A percentile compares a stretch with the other conserved stretches of the same genome.
These are phyloP conservation scores for Arthroderma sp. DNA, from an alignment of 2,329 filamentous ascomycete species.

Conservation along the genomic window DNA sequence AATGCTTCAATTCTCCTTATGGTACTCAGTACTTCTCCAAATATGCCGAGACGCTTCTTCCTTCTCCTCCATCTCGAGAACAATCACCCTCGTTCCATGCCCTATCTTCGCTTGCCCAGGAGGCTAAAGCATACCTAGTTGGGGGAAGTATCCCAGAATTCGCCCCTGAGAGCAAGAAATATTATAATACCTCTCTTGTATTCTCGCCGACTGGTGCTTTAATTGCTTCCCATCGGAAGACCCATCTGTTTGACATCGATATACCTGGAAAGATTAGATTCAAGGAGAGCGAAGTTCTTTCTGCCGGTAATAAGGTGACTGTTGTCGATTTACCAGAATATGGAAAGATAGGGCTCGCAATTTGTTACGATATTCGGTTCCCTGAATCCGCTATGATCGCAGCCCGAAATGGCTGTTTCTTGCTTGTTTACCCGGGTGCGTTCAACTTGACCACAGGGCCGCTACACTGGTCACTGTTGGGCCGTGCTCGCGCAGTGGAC, in stretches of 20 bases:
- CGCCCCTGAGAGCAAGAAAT: conserved; percentile 51
- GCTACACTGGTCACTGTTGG: conserved; percentile 80
- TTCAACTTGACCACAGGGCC: conserved; percentile 92
- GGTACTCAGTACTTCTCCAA: conserved; percentile 80
- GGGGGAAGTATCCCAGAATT: conserved; percentile 89
- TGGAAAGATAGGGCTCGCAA: conserved; percentile 74
- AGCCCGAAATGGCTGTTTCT: conserved; percentile 72
- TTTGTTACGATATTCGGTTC: conserved; percentile 97
- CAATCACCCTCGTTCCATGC: conserved; percentile 78
- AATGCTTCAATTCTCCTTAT: conserved; percentile 99
- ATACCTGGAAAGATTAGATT: conserved; percentile 93
- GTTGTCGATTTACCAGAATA: conserved; percentile 79
- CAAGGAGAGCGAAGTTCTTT: conserved; percentile 77
- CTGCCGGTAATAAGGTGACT: conserved; percentile 72
- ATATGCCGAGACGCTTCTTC: conserved; percentile 80
- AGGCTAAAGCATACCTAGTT: conserved; percentile 68
- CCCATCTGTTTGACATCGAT: conserved; percentile 94
- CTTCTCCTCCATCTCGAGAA: conserved; percentile 56
- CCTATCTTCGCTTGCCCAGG: conserved; percentile 64
- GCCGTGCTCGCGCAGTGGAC: conserved; percentile 72
- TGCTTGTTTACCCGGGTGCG: conserved; percentile 85
- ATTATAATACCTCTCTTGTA: conserved; percentile 83
- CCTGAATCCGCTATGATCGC: conserved; percentile 86
- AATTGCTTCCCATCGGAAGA: conserved; percentile 81
- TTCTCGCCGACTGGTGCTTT: conserved; percentile 70